phyloP scores from a whole-genome alignment of 164 flowering plant species.

The Magnolia sinica region DNA sequence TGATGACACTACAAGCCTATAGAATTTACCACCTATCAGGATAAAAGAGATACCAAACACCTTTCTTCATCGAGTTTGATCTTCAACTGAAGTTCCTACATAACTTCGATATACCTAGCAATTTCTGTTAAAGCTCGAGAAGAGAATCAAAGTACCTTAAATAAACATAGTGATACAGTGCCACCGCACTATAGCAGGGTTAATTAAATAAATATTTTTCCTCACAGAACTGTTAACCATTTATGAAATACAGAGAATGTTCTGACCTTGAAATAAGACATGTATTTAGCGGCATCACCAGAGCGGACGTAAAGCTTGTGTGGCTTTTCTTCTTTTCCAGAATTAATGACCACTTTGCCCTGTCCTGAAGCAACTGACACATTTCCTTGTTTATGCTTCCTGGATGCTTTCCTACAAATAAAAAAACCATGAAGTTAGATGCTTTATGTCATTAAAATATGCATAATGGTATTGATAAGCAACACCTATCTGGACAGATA shows the following conservation, averaged over 20 bases:
- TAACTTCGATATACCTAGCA: no score
- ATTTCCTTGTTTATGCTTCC: slow-evolving; percentile 26
- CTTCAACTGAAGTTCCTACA: no score
- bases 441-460: no score
- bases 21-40: no score
- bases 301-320: slow-evolving; percentile 33
- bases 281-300: slow-evolving; percentile 61
- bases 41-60: no score
- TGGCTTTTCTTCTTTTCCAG: slow-evolving; percentile 38
- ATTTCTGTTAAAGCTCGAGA: no score
- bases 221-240: neutral
- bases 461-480: neutral
- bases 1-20: no score
- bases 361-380: slow-evolving; percentile 21
- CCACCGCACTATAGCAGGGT: no score
- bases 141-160: no score
- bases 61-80: no score
- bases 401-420: slow-evolving; percentile 27
- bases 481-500: neutral
- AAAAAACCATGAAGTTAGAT: neutral
- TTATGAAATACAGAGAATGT: neutral
- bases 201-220: neutral
- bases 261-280: slow-evolving; percentile 79
- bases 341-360: slow-evolving; percentile 21
- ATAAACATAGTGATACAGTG: no score